Percentiles rank a stretch among this genome's conserved stretches.
These are phyloP conservation scores for Russula compacta DNA, from an alignment of 768 basidiomycete genomes.

Conservation along the genomic window DNA sequence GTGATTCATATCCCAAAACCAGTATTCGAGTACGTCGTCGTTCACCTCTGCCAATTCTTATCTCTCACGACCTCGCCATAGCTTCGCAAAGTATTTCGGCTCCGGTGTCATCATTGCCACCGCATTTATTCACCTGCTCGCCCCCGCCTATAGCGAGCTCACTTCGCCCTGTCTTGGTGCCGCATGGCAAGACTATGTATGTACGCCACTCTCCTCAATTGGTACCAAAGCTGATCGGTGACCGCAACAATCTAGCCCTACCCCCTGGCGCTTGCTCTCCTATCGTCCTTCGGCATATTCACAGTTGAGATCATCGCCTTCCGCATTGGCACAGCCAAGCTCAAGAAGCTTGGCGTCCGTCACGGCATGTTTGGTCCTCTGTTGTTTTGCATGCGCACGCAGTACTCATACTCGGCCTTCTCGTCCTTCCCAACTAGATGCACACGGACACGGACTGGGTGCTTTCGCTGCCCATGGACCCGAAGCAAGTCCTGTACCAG, in stretches of 20 bases:
- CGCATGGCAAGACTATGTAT: constrained; percentile 75
- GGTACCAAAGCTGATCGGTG: not conserved
- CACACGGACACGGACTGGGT: constrained; percentile 55
- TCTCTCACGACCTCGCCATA: not conserved
- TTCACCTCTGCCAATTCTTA: not conserved
- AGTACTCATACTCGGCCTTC: not conserved
- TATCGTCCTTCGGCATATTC: constrained; percentile 79
- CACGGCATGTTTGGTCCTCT: constrained; percentile 40
- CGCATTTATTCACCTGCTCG: constrained; percentile 28
- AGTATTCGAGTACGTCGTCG: constrained; percentile 55
- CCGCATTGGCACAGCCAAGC: constrained; percentile 71
- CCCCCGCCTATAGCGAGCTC: constrained; percentile 66
- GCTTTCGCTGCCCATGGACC: constrained; percentile 65
- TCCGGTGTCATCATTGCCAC: constrained; percentile 15
- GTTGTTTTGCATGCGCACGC: not conserved
- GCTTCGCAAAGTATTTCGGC: constrained; percentile 18
- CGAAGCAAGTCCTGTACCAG: constrained; percentile 29
- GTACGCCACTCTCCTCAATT: constrained; percentile 37
- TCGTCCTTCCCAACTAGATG: constrained; percentile 34
- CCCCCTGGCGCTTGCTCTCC: constrained; percentile 69
- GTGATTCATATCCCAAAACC: constrained; percentile 48
- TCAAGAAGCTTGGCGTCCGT: constrained; percentile 52
- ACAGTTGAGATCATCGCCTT: constrained; percentile 79
- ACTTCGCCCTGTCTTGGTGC: constrained; percentile 57
- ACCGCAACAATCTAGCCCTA: constrained; percentile 48